Percentiles rank a stretch among this genome's conserved stretches.
Conservation (phyloP, 2,329 filamentous ascomycete species). For the Lecanosticta acicola region DNA sequence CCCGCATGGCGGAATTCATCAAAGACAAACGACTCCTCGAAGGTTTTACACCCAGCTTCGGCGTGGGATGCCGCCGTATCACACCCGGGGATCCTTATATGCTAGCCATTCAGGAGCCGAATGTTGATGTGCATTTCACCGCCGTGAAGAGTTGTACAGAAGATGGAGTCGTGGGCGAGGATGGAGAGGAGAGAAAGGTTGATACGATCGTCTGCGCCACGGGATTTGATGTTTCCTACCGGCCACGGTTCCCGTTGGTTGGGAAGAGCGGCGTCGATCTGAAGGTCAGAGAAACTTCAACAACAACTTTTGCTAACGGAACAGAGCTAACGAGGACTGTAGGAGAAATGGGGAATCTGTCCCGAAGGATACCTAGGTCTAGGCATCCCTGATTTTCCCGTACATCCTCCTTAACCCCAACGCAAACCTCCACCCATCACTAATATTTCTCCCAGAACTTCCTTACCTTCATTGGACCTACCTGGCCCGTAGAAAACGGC, state of each 20-base stretch:
- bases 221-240: slow-evolving; percentile 38
- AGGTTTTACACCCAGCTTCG: slow-evolving; percentile 44
- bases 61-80: slow-evolving; percentile 44
- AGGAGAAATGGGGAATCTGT: slow-evolving; percentile 35
- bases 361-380: slow-evolving; percentile 41
- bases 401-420: background rate
- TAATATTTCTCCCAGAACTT: slow-evolving; percentile 31
- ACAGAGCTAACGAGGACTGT: background rate
- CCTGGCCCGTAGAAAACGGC: slow-evolving; percentile 44
- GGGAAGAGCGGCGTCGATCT: slow-evolving; percentile 38
- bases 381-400: slow-evolving; percentile 38
- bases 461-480: slow-evolving; percentile 34
- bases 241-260: slow-evolving; percentile 37
- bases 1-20: slow-evolving; percentile 47
- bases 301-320: no score
- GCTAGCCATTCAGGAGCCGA: slow-evolving; percentile 45
- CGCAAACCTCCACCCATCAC: background rate
- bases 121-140: slow-evolving; percentile 40
- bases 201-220: slow-evolving; percentile 46
- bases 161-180: slow-evolving; percentile 35
- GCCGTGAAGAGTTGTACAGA: slow-evolving; percentile 36
- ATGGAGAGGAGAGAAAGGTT: slow-evolving; percentile 34
- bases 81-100: slow-evolving; percentile 54
- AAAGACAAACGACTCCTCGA: slow-evolving; percentile 47
- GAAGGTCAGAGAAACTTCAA: slow-evolving; percentile 14